These are phyloP conservation scores for Nymphaea colorata DNA, from an alignment of 164 flowering plant genomes.

Conservation along the genomic window DNA sequence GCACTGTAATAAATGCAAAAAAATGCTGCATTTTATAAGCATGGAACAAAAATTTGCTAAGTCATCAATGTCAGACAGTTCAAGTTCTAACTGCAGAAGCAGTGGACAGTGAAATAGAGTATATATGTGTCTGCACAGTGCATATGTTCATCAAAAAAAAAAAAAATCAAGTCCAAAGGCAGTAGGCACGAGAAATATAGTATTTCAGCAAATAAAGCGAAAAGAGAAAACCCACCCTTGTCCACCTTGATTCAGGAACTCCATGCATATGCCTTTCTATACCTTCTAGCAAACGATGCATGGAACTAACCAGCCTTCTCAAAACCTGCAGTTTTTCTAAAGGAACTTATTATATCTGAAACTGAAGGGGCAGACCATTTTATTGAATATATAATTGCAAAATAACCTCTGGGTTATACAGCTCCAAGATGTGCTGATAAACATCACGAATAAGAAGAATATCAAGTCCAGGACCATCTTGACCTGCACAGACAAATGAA, in stretches of 20 bases:
- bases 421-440: neutral
- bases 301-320: neutral
- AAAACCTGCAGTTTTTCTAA: neutral
- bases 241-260: neutral
- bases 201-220: no score
- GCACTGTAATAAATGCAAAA: no score
- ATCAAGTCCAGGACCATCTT: constrained; percentile 1
- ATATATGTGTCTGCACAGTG: no score
- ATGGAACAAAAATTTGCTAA: no score
- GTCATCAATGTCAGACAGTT: no score
- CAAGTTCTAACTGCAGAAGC: no score
- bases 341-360: neutral
- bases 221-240: neutral
- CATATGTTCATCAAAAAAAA: no score
- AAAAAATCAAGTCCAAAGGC: no score
- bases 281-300: neutral
- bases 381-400: neutral
- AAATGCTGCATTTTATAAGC: no score
- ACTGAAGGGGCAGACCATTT: neutral
- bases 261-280: neutral
- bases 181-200: no score
- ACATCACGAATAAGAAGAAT: neutral
- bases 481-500: neutral
- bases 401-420: constrained; percentile 1
- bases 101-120: no score